phyloP scores from a whole-genome alignment of 164 flowering plant species.

The Echeveria elegans region DNA sequence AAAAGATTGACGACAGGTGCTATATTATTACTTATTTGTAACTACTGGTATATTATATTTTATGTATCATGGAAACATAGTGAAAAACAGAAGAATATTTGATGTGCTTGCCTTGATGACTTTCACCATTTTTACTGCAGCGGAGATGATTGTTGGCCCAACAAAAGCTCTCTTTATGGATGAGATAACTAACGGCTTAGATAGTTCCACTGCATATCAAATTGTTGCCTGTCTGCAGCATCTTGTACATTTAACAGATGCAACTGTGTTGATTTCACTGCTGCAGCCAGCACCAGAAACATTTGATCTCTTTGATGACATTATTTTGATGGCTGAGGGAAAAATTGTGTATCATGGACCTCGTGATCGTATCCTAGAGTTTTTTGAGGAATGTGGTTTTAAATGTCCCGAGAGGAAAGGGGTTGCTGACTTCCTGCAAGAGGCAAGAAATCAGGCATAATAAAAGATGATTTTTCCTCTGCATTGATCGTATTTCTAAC shows the following conservation, averaged over 20 bases:
- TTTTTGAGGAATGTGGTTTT: conserved; percentile 40
- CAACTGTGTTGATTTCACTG: conserved; percentile 30
- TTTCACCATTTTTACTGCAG: conserved; percentile 16
- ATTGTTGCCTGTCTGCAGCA: conserved; percentile 39
- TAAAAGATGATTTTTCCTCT: not conserved
- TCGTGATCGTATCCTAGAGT: conserved; percentile 17
- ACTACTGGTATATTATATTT: not conserved
- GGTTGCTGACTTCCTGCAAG: conserved; percentile 43
- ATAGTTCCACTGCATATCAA: conserved; percentile 48
- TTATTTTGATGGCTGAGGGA: conserved; percentile 38
- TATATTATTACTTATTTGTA: not conserved
- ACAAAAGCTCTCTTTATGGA: conserved; percentile 39
- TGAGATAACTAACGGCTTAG: conserved; percentile 45
- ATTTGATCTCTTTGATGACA: conserved; percentile 41
- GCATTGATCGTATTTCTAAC: not conserved
- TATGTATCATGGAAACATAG: not conserved
- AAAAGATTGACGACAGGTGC: conserved; percentile 68
- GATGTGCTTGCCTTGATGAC: not conserved
- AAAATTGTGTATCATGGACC: conserved; percentile 41
- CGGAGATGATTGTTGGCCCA: conserved; percentile 50
- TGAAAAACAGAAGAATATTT: not conserved
- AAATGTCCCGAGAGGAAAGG: conserved; percentile 43
- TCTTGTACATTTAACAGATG: conserved; percentile 31
- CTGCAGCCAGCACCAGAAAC: conserved; percentile 50
- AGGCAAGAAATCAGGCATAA: conserved; percentile 21